Evolutionary conservation across 2,329 filamentous ascomycete genomes (phyloP).

Genomic region (Colletotrichum camelliae): DNA sequence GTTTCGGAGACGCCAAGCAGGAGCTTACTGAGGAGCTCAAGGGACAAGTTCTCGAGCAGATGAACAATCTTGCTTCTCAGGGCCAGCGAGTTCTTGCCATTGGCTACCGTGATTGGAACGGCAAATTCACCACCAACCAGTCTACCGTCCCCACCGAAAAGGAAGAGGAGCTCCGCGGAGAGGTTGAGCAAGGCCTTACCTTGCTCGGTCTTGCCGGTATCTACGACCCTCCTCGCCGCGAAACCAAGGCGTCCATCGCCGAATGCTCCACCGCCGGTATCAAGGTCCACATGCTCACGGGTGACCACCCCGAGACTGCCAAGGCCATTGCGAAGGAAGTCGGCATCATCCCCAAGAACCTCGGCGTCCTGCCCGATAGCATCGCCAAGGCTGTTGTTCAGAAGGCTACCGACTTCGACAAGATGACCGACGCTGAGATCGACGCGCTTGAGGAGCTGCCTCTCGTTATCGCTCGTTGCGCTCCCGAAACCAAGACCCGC

Average conservation of each 20-base stretch:
- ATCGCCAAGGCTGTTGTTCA: constrained; percentile 75
- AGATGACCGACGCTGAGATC: constrained; percentile 75
- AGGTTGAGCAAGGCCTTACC: constrained; percentile 71
- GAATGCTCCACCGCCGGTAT: constrained; percentile 78
- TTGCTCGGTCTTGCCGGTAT: constrained; percentile 86
- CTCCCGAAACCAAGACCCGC: constrained; percentile 84
- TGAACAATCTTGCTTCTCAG: constrained; percentile 66
- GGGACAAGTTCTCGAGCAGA: constrained; percentile 55
- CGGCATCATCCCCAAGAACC: constrained; percentile 73
- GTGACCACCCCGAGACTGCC: constrained; percentile 81
- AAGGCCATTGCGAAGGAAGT: constrained; percentile 80
- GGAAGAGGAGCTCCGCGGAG: constrained; percentile 53
- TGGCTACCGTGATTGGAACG: constrained; percentile 66
- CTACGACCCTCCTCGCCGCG: constrained; percentile 83
- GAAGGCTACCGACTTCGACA: constrained; percentile 81
- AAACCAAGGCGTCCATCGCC: constrained; percentile 75
- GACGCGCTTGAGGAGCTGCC: constrained; percentile 78
- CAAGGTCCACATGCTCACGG: constrained; percentile 83
- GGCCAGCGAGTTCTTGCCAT: constrained; percentile 77
- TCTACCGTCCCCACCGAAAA: constrained; percentile 29
- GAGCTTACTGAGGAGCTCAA: constrained; percentile 57
- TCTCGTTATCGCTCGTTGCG: constrained; percentile 83
- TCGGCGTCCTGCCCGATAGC: constrained; percentile 62
- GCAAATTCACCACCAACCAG: constrained; percentile 47
- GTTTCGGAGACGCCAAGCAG: constrained; percentile 45